Percentiles rank a stretch among this genome's conserved stretches.
Conservation (phyloP, 2,329 filamentous ascomycete genomes). For the Arthrinium puccinioides region DNA sequence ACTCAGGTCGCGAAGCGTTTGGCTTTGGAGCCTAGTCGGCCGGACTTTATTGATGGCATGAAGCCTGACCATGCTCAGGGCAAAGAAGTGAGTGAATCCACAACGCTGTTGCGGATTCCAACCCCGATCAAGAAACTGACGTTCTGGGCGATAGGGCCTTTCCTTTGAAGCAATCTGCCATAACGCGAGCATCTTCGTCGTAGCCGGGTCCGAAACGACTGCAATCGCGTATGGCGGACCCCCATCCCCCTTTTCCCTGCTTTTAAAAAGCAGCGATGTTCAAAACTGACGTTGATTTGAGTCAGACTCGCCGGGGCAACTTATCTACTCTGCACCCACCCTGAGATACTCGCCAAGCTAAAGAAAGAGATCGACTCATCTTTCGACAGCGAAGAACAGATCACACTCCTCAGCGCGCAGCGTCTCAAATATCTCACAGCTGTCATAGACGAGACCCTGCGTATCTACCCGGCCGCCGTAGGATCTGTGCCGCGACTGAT, state of each 20-base stretch:
- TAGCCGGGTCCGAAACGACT: constrained; percentile 1
- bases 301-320: not conserved
- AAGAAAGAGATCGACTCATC: not conserved
- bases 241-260: not conserved
- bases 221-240: not conserved
- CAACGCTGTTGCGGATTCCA: too few relatives aligned
- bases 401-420: not conserved
- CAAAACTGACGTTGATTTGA: not conserved
- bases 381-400: not conserved
- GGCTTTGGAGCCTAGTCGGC: not conserved
- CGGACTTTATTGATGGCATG: constrained; percentile 2
- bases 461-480: constrained; percentile 1
- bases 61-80: not conserved
- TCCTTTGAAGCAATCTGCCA: not conserved
- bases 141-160: not conserved
- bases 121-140: not conserved
- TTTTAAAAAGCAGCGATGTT: not conserved
- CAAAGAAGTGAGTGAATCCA: not conserved
- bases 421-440: constrained; percentile 1
- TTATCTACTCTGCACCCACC: not conserved
- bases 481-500: not conserved
- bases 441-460: not conserved
- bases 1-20: not conserved
- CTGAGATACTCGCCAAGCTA: not conserved
- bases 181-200: not conserved